Conservation (phyloP, 192 early-diverging fungal species). For the Thamnidium elegans region DNA sequence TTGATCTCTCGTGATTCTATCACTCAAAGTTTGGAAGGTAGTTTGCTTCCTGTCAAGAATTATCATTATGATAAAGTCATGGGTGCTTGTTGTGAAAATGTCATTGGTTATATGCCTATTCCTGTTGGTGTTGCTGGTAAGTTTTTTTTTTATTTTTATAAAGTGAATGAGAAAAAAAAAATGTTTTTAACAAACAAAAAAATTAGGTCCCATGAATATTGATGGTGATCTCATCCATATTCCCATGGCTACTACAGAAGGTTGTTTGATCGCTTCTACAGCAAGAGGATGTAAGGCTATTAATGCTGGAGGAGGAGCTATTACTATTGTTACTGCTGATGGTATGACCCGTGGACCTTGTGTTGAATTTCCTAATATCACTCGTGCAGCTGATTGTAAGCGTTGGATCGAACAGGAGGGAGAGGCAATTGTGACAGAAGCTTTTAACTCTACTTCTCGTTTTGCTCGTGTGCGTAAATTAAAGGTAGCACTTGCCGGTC, state of each 20-base stretch:
- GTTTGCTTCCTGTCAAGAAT: conserved; percentile 73
- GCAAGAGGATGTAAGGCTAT: conserved; percentile 95
- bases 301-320: conserved; percentile 80
- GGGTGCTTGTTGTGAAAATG: conserved; percentile 95
- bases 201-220: conserved; percentile 65
- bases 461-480: conserved; percentile 82
- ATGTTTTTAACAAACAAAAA: not conserved
- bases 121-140: conserved; percentile 85
- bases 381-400: conserved; percentile 63
- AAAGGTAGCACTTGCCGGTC: conserved; percentile 81
- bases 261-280: conserved; percentile 84
- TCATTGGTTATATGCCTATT: conserved; percentile 89
- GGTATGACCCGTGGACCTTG: conserved; percentile 94
- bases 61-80: conserved; percentile 89
- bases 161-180: not conserved
- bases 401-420: conserved; percentile 74
- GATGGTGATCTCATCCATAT: conserved; percentile 81
- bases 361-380: conserved; percentile 76
- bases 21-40: conserved; percentile 62
- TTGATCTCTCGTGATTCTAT: conserved; percentile 67
- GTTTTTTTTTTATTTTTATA: not conserved
- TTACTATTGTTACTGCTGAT: conserved; percentile 73
- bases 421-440: conserved; percentile 56
- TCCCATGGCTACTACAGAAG: conserved; percentile 97
- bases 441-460: conserved; percentile 86